Base-by-base conservation (phyloP, 345 rosid genomes). In the rapeseed (Brassica napus) region DNA sequence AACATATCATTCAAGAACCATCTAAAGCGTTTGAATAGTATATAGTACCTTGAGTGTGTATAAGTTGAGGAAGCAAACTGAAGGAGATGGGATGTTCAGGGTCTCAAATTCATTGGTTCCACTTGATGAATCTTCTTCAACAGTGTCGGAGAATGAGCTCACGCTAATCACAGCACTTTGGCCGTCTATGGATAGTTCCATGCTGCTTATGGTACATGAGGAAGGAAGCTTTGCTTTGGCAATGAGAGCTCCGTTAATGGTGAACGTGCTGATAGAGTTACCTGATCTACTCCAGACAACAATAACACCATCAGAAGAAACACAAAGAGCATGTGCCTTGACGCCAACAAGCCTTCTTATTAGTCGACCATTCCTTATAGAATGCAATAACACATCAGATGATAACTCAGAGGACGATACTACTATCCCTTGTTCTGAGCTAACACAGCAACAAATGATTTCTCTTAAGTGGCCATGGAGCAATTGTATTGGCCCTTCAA, bases 401-500 rank as follows among this genome's bases (percentile, higher is more conserved):
- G 90, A 88, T 28, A 28, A 28, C 16, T 82, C 83, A 42, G 96
- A 88, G 76, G 86, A 89, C 1, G 99, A 95, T 65, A 87, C 93
- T 67, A 87, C 94, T 52, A 93, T 76, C 76, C 99, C 98, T 39
- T 88, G 88, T 77, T 91, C 94, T 15, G 98, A 93, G 85, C 88
- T 95, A 71, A 93, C 87, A 76, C 87, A 89, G 71, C 99, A 93
- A 79, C 90, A 86, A 4, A 79, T 69, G 76, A 93, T 79, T 81
- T 93, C 97, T 67, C 81, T 79, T 65, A 49, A 86, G 32, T 95
- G 99, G 14, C 99, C 98, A 67, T 90, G 94, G 59, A 95, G 91
- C 21, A 91, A 94, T 79, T 95, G 98, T 66, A 93, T 77, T 6
- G 99, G 98, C 71, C 99, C 99, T 88, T 95, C 97, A 77, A 95